Evolutionary conservation across 2,329 filamentous ascomycete species (phyloP), one percentile per base, ranked within the genome.

Genomic region (Ophiostoma perfectum): DNA sequence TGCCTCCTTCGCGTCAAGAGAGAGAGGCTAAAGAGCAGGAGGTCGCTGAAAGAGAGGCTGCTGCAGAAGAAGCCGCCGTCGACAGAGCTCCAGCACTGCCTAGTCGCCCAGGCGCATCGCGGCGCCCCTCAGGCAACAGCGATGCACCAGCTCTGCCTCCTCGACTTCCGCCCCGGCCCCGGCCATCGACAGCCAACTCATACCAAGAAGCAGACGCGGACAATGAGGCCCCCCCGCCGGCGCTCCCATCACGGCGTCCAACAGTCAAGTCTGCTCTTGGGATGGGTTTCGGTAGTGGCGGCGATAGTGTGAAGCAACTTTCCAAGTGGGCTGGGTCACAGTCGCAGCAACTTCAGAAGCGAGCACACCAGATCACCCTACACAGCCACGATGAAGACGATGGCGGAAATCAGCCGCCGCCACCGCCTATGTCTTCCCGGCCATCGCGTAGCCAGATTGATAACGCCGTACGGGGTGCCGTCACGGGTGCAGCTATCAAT

Each of bases 141-240:
- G 36, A 55, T 12, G 58, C 64, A 4, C 66, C 64, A 2, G 27
- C 64, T 0, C 65, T 66, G 0, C 58, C 64, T 4, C 68, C 70
- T 3, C 70, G 69, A 3, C 69, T 70, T 18, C 69, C 70, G 11
- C 66, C 64, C 16, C 84, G 84, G 3, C 81, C 81, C n/a, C 78
- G 82, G 67, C 80, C 82, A 44, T 42, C 44, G 58, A 27, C 9
- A 9, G 45, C 60, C 36, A 39, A 64, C 60, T n/a, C 62, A 12
- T 14, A 16, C 36, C 12, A 39, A 7, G 44, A 66, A 55, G 65
- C 65, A n/a, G 49, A 39, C 47, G 70, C 73, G 11, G 73, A 74
- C 18, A 67, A 89, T 84, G 78, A 90, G 80, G 68, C 91, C 85
- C 72, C 90, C 82, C 18, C 87, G 82, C 74, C 84, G 80, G 55